Base-by-base conservation (phyloP, 768 basidiomycete genomes). In the Termitomyces bulborhizus region DNA sequence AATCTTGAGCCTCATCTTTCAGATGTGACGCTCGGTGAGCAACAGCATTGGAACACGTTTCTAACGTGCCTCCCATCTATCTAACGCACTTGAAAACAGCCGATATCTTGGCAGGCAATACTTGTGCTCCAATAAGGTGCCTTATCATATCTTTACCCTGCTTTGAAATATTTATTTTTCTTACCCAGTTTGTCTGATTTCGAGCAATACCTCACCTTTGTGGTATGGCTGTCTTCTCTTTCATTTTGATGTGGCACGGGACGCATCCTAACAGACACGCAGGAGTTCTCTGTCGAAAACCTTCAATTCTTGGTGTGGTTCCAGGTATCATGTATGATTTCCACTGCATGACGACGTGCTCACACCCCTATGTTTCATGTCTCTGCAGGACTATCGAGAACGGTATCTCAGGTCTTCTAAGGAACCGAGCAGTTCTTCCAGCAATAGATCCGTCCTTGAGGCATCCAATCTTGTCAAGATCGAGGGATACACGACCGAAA, bases 221-320 rank as follows among this genome's bases (percentile, higher is more conserved):
- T 66, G 65, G 62, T 68, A 57, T 26, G 62, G 45, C 13, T 50
- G 8, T 59, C 18, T 65, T 61, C 62, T 15, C 18, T 54, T 47
- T 63, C 36, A 27, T 9, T 36, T 36, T n/a, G 16, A 4, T 12
- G 9, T 43, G 15, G 46, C 12, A 13, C 51, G 63, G 29, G 53
- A 64, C 12, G 61, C 60, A 37, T 61, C 57, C 56, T 67, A 60
- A 66, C 45, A 63, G 55, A 32, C 31, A 26, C 31, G 29, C 36
- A 71, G 70, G 69, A 69, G 48, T 62, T 65, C 51, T 63, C 68
- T 16, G 56, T 71, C 8, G 67, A 71, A 56, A 67, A 68, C 43
- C 65, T 73, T 15, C 71, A 73, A 45, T 73, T 73, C 49, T 47
- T 69, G 45, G 65, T 73, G 45, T 73, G 71, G 71, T 73, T 64